Evolutionary conservation across 192 early-diverging fungal genomes (phyloP).

Genomic region (Backusella morwellensis): DNA sequence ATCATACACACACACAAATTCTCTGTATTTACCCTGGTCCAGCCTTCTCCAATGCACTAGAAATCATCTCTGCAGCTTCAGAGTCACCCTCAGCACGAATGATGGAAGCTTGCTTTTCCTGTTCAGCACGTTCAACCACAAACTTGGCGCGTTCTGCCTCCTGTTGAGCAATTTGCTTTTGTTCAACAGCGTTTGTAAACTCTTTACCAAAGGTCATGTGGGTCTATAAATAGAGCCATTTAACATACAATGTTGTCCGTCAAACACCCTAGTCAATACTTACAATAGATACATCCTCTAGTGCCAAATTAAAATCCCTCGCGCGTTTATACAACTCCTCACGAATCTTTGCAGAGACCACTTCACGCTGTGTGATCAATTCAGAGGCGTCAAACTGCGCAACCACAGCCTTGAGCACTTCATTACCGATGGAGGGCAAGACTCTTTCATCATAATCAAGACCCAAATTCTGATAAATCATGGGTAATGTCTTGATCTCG

Average conservation of each 20-base stretch:
- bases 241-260: background rate
- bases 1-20: background rate
- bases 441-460: conserved; percentile 97
- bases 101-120: conserved; percentile 94
- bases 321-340: conserved; percentile 92
- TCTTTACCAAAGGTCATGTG: conserved; percentile 99
- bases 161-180: conserved; percentile 99
- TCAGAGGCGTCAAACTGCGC: conserved; percentile 98
- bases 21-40: conserved; percentile 63
- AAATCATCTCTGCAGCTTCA: conserved; percentile 88
- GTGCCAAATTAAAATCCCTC: conserved; percentile 90
- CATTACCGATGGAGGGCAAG: conserved; percentile 97
- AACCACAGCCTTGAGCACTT: conserved; percentile 96
- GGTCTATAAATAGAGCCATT: conserved; percentile 53
- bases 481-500: conserved; percentile 66
- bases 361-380: conserved; percentile 97
- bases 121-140: conserved; percentile 95
- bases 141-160: conserved; percentile 98
- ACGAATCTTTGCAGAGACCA: conserved; percentile 87
- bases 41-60: conserved; percentile 84
- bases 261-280: conserved; percentile 15
- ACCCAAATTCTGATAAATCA: conserved; percentile 89
- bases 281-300: conserved; percentile 98
- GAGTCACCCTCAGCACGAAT: conserved; percentile 99
- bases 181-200: conserved; percentile 98